Conservation (phyloP, 306 rosid genomes). For the Cucumis hystrix region DNA sequence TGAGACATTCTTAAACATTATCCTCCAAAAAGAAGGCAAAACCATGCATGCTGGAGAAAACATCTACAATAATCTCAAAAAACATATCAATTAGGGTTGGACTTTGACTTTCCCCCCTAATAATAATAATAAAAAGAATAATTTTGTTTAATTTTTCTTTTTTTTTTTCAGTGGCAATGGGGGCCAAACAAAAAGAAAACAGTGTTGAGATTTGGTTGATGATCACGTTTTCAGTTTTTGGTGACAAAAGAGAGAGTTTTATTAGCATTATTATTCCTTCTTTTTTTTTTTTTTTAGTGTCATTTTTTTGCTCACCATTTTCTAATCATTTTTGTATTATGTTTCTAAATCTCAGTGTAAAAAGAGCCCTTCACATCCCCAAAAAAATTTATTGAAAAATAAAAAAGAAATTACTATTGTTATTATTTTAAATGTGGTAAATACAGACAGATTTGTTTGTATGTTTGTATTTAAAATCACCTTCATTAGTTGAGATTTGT, state of each 20-base stretch:
- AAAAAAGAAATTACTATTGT: too few species aligned
- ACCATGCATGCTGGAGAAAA: constrained; percentile 2
- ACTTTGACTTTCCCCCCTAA: not conserved
- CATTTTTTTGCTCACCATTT: not conserved
- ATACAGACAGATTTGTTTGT: too few species aligned
- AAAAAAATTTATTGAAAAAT: not conserved
- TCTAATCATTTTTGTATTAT: constrained; percentile 2
- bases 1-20: not conserved
- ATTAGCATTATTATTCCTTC: not conserved
- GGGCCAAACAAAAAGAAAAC: not conserved
- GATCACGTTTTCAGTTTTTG: not conserved
- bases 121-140: too few species aligned
- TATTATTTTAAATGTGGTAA: too few species aligned
- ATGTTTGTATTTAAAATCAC: too few species aligned
- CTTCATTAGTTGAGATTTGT: too few species aligned
- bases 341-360: not conserved
- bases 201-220: not conserved
- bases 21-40: not conserved
- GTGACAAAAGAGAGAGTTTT: not conserved
- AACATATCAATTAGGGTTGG: constrained; percentile 1
- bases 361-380: not conserved
- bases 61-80: not conserved
- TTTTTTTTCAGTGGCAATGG: not conserved
- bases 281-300: not conserved
- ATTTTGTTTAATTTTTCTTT: not conserved